phyloP scores from a whole-genome alignment of 768 basidiomycete species.

The Arthromyces matolae region DNA sequence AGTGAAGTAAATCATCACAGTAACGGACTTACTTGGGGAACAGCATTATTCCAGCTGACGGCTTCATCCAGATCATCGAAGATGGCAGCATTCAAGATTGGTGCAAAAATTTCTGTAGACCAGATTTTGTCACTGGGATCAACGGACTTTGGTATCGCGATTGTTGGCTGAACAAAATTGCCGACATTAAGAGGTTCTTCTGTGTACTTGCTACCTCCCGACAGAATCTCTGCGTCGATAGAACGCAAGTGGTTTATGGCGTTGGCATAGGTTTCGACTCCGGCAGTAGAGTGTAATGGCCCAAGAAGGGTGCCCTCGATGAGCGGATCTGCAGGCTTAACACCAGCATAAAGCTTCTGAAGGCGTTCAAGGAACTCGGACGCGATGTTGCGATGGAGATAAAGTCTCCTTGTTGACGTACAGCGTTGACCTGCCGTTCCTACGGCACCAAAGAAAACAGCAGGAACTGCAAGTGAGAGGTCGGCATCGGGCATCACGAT shows the following conservation, averaged over 20 bases:
- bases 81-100: conserved; percentile 80
- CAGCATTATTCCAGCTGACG: conserved; percentile 86
- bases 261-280: conserved; percentile 59
- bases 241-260: conserved; percentile 60
- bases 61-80: conserved; percentile 87
- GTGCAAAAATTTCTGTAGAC: conserved; percentile 83
- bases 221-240: conserved; percentile 72
- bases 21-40: conserved; percentile 60
- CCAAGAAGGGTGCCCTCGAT: conserved; percentile 71
- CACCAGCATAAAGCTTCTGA: conserved; percentile 63
- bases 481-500: conserved; percentile 94
- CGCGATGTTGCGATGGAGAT: conserved; percentile 81
- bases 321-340: conserved; percentile 86
- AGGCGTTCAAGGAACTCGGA: conserved; percentile 72
- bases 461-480: conserved; percentile 81
- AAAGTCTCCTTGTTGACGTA: conserved; percentile 88
- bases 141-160: conserved; percentile 62
- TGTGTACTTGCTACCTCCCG: conserved; percentile 61
- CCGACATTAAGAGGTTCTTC: conserved; percentile 55
- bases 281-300: conserved; percentile 73
- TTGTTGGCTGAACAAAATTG: conserved; percentile 88
- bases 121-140: conserved; percentile 58
- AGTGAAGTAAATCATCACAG: conserved; percentile 13
- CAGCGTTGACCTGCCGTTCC: conserved; percentile 78
- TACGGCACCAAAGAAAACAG: conserved; percentile 91